These are phyloP conservation scores for Tilletia walkeri DNA, from an alignment of 1,284 basidiomycete genomes.

Conservation along the genomic window DNA sequence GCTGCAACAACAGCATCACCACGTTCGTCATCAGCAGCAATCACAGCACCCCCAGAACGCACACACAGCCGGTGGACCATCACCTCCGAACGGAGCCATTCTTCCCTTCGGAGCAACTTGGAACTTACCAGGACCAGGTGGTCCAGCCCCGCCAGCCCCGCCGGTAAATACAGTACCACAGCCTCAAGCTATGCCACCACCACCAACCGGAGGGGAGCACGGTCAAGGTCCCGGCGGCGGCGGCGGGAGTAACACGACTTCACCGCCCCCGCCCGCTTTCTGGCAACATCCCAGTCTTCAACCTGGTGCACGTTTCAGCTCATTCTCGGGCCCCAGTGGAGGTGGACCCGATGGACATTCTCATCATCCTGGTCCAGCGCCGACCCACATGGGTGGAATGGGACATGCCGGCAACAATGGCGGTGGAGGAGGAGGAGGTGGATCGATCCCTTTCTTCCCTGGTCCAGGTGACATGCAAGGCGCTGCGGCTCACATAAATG, in stretches of 20 bases:
- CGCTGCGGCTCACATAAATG: conserved; percentile 7
- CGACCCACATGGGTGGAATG: too few species aligned
- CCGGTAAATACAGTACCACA: too few species aligned
- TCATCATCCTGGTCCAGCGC: too few species aligned
- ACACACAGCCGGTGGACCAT: not conserved
- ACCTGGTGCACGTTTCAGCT: not conserved
- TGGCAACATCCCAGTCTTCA: not conserved
- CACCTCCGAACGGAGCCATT: conserved; percentile 2
- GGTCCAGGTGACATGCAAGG: conserved; percentile 12
- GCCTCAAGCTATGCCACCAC: too few species aligned
- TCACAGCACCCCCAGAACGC: not conserved
- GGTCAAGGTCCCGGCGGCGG: too few species aligned
- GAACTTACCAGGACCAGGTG: not conserved
- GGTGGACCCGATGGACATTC: not conserved
- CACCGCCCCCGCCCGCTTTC: not conserved
- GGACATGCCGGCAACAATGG: not conserved
- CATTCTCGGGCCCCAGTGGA: conserved; percentile 3
- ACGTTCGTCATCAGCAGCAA: not conserved
- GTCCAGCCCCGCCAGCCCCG: too few species aligned
- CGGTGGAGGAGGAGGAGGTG: not conserved
- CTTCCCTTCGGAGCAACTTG: not conserved
- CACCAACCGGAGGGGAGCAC: too few species aligned
- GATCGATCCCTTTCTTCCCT: conserved; percentile 1
- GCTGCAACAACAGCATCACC: not conserved
- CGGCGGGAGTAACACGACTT: conserved; percentile 1